Percentiles rank a stretch among this genome's conserved stretches.
phyloP scores from a whole-genome alignment of 345 rosid species.

The Fremontodendron californicum region DNA sequence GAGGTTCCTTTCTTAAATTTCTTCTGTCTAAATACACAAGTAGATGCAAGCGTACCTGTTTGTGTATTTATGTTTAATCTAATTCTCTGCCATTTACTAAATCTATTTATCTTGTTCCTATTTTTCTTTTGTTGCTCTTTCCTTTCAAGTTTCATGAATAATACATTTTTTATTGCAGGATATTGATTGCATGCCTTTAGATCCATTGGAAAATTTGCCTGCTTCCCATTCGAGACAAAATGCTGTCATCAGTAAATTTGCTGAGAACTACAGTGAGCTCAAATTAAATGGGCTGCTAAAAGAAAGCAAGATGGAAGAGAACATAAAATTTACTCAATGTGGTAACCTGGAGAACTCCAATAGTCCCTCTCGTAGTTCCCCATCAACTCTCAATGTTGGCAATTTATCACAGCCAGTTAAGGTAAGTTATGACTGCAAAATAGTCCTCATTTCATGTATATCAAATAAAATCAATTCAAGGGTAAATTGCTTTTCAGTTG shows the following conservation, averaged over 20 bases:
- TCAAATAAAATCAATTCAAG: neutral
- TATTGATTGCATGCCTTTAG: conserved; percentile 77
- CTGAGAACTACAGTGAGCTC: conserved; percentile 45
- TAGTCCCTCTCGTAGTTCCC: conserved; percentile 34
- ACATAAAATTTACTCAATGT: conserved; percentile 34
- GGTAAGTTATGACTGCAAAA: conserved; percentile 35
- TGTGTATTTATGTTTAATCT: neutral
- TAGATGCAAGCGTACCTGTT: neutral
- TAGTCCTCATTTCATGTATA: neutral
- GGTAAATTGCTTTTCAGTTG: neutral
- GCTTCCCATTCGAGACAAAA: conserved; percentile 55
- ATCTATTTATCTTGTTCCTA: conserved; percentile 1
- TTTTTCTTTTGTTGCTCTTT: neutral
- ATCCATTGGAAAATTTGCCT: conserved; percentile 66
- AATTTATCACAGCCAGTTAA: conserved; percentile 42
- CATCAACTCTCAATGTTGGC: conserved; percentile 35
- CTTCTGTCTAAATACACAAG: neutral
- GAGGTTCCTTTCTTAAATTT: neutral
- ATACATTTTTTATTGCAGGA: conserved; percentile 49
- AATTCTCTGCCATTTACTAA: neutral
- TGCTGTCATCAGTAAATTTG: conserved; percentile 35
- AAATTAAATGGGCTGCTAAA: conserved; percentile 45
- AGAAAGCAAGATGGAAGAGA: conserved; percentile 45
- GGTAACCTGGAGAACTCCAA: conserved; percentile 41
- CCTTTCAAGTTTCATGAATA: conserved; percentile 2